These are phyloP conservation scores for Tricholoma terreum DNA, from an alignment of 768 basidiomycete species.

Conservation along the genomic window DNA sequence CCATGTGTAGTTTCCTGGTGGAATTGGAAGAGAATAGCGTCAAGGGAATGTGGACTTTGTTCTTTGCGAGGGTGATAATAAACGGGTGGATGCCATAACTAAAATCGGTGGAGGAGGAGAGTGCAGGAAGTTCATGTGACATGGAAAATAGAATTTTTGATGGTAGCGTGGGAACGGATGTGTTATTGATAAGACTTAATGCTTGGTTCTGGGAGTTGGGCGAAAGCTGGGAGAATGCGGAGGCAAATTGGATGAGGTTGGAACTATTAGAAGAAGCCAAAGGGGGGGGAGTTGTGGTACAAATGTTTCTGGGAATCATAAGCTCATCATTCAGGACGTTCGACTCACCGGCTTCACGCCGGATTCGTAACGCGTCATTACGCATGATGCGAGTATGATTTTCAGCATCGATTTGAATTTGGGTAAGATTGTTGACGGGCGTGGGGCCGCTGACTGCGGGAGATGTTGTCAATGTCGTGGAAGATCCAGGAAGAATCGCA, in stretches of 20 bases:
- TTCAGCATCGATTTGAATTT: background rate
- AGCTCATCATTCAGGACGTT: background rate
- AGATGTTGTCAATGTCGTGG: background rate
- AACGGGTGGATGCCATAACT: constrained; percentile 10
- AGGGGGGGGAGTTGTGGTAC: background rate
- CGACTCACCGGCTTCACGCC: background rate
- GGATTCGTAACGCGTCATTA: background rate
- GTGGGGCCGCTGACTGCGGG: background rate
- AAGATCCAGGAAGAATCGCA: background rate
- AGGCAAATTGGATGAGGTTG: background rate
- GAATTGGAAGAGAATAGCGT: background rate
- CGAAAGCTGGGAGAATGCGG: background rate
- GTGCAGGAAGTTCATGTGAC: background rate
- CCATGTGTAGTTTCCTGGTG: background rate
- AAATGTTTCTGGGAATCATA: background rate
- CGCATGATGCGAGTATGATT: background rate
- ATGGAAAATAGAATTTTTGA: too few relatives aligned
- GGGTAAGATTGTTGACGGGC: background rate
- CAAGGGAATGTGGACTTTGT: too few relatives aligned
- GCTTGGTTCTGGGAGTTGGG: background rate
- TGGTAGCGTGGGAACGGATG: background rate
- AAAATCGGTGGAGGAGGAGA: too few relatives aligned
- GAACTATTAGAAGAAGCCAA: background rate
- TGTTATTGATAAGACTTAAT: background rate
- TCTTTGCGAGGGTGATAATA: background rate